Evolutionary conservation across 805 yeast genomes (phyloP).

Genomic region (Kuraishia cidri): DNA sequence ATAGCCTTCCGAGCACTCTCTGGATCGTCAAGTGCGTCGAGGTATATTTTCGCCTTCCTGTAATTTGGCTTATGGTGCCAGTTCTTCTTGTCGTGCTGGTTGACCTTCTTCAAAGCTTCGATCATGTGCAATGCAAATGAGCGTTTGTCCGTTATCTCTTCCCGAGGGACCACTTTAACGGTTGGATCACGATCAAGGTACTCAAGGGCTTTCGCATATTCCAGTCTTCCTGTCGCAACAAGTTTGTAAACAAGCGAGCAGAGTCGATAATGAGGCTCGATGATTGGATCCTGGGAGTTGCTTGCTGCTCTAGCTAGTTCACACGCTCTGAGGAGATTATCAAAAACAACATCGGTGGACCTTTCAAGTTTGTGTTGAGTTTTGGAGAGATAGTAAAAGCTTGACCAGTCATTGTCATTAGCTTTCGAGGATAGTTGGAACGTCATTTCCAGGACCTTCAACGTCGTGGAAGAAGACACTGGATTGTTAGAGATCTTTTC

Average conservation of each 20-base stretch:
- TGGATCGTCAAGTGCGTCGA: conserved; percentile 42
- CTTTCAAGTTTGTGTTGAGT: conserved; percentile 39
- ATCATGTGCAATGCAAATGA: conserved; percentile 32
- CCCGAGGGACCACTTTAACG: conserved; percentile 9
- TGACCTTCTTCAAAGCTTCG: conserved; percentile 34
- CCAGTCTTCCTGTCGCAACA: conserved; percentile 26
- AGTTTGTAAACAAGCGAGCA: conserved; percentile 53
- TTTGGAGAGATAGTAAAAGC: conserved; percentile 49
- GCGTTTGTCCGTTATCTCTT: conserved; percentile 7
- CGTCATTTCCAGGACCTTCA: conserved; percentile 26
- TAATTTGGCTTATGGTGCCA: conserved; percentile 90
- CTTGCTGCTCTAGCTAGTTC: conserved; percentile 25
- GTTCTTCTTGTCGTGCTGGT: conserved; percentile 61
- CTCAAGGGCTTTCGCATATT: conserved; percentile 25
- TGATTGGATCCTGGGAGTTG: conserved; percentile 39
- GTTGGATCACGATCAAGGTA: conserved; percentile 29
- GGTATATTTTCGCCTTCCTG: conserved; percentile 55
- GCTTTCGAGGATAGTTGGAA: conserved; percentile 37
- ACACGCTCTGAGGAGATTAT: conserved; percentile 35
- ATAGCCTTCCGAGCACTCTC: conserved; percentile 56
- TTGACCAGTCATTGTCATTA: conserved; percentile 49
- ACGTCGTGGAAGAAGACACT: conserved; percentile 13
- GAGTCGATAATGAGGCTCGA: conserved; percentile 74
- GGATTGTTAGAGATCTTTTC: conserved; percentile 3
- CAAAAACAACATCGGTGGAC: conserved; percentile 21